Percentiles rank a stretch among this genome's conserved stretches.
These are phyloP conservation scores for Suillus discolor DNA, from an alignment of 768 basidiomycete genomes.

Conservation along the genomic window DNA sequence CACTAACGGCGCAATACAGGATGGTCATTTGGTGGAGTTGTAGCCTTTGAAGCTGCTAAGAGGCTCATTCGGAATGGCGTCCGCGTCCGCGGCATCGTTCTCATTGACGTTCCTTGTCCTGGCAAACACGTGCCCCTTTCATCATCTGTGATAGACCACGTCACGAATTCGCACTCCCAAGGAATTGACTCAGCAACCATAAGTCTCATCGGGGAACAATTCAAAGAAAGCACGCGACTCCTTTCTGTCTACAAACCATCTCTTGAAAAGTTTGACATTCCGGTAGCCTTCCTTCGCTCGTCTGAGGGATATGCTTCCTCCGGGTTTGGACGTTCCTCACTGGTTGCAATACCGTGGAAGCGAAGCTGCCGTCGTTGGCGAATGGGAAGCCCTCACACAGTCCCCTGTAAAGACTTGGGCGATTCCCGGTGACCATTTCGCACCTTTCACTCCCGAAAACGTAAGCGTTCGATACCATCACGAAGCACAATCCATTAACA, in stretches of 20 bases:
- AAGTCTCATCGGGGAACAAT: conserved; percentile 47
- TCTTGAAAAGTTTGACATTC: conserved; percentile 27
- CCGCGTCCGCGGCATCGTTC: conserved; percentile 54
- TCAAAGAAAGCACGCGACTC: conserved; percentile 48
- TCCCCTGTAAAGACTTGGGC: conserved; percentile 45
- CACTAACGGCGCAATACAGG: conserved; percentile 39
- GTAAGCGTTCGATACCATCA: conserved; percentile 38
- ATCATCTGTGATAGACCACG: conserved; percentile 49
- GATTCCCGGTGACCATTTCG: conserved; percentile 70
- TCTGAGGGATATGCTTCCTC: conserved; percentile 44
- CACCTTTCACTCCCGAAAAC: conserved; percentile 51
- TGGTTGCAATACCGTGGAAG: conserved; percentile 57
- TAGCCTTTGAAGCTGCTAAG: conserved; percentile 64
- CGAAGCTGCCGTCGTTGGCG: conserved; percentile 31
- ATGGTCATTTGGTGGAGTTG: conserved; percentile 80
- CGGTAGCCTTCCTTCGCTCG: conserved; percentile 57
- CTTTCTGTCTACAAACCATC: conserved; percentile 49
- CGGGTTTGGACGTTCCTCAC: conserved; percentile 38
- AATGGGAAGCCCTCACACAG: conserved; percentile 52
- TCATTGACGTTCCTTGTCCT: conserved; percentile 72
- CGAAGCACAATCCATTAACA: neutral
- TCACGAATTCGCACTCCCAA: conserved; percentile 37
- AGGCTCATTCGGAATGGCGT: conserved; percentile 45
- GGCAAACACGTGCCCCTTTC: conserved; percentile 54
- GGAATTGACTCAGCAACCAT: conserved; percentile 33